Evolutionary conservation across 768 basidiomycete species (phyloP), one percentile per base, ranked within the genome.

Genomic region (Dacryopinax spathularia): DNA sequence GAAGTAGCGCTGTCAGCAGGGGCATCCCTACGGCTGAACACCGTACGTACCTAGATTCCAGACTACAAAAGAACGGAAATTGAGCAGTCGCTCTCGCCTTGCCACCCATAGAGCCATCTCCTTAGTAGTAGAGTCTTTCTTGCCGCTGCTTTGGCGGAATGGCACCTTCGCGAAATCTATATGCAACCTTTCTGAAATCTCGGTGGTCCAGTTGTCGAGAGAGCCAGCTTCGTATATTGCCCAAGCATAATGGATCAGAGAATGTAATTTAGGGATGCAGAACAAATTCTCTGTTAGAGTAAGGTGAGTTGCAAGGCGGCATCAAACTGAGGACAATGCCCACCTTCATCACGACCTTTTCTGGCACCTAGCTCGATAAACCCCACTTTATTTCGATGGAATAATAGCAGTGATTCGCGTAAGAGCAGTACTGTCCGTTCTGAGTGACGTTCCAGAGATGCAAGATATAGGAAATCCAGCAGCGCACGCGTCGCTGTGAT

Each of bases 241-340:
- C 0, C 63, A 12, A 1, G 64, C 13, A 65, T 77, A 79, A 64
- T 80, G 80, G 0, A 31, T 35, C 1, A 73, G 64, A 16, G 66
- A 71, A 63, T 79, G 78, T 0, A 80, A 64, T 64, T 81, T 81
- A 0, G 77, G 77, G 16, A 80, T 69, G 48, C 79, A 77, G 68
- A 78, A 78, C 41, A 72, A 65, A 3, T 12, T 70, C 60, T 39
- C 63, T 29, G 29, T n/a, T n/a, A 9, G 15, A 29, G 48, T 56
- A 10, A 56, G 29, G 10, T 3, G 9, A 31, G 25, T 31, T 20
- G 13, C 43, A 9, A 44, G 43, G n/a, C n/a, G n/a, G n/a, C n/a
- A n/a, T n/a, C n/a, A n/a, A 44, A 7, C 22, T 10, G 43, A 20
- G 22, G 25, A 22, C 25, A 7, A 13, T 56, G 20, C 48, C 3